Evolutionary conservation across 371 early-diverging fungal species (phyloP).

Genomic region (Capillidium rhysosporum): DNA sequence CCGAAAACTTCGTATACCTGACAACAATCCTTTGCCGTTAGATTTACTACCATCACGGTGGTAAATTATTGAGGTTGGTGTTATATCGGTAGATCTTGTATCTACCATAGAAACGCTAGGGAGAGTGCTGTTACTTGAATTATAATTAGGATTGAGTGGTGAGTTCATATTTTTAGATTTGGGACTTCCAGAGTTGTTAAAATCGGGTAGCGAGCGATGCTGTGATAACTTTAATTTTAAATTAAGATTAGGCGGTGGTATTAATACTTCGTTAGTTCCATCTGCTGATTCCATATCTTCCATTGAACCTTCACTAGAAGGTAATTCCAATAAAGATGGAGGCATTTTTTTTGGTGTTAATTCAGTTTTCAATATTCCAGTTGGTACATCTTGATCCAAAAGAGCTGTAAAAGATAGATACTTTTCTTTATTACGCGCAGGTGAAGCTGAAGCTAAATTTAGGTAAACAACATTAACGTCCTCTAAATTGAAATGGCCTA

Average conservation of each 20-base stretch:
- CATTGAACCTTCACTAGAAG: background rate
- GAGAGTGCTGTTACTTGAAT: background rate
- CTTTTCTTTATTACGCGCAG: background rate
- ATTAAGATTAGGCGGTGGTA: background rate
- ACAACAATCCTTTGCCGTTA: background rate
- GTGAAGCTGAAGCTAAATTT: conserved; percentile 4
- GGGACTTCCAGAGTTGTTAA: background rate
- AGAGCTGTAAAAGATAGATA: conserved; percentile 2
- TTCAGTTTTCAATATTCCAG: background rate
- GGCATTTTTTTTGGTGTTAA: background rate
- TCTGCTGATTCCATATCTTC: background rate
- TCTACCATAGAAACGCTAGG: background rate
- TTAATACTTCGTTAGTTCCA: background rate
- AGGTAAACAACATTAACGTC: conserved; percentile 5
- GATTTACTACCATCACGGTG: background rate
- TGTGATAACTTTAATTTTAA: no score
- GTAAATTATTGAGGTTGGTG: background rate
- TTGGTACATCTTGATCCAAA: background rate
- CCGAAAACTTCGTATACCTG: background rate
- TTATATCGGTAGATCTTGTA: background rate
- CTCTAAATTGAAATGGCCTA: conserved; percentile 5
- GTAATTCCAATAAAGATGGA: background rate
- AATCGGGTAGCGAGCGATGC: background rate
- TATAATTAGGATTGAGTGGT: background rate
- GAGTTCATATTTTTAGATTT: background rate